Base-by-base conservation (phyloP, 2,329 filamentous ascomycete genomes). In the Verticillium nubilum region DNA sequence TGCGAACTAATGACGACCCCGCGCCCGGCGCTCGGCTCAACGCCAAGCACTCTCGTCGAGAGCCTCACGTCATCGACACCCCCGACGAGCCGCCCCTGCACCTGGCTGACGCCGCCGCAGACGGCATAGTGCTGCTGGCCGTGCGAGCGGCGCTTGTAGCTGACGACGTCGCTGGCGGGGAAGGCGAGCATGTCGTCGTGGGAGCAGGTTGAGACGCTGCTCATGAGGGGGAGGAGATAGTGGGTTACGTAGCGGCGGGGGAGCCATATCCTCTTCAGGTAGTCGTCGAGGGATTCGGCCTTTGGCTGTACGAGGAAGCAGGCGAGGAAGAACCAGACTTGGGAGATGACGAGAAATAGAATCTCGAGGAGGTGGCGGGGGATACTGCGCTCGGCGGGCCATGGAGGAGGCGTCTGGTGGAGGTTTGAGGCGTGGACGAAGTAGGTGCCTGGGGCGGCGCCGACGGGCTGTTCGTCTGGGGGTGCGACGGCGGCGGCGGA, bases 351-450 rank as follows among this genome's bases (percentile, higher is more conserved):
- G 25, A 84, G 64, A 62, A 79, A 78, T 6, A 76, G 37, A 0
- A 77, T 69, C 62, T 84, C 78, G 4, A 76, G 35, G 0, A 81
- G 47, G 66, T 81, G 78, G 1, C 65, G 52, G n/a, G 76, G 54
- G 25, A 76, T 61, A 1, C 71, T 67, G 2, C 72, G 70, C 4
- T 67, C 71, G 0, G 75, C 73, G 2, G 76, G 76, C 59, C 76
- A 69, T 5, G 73, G 70, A 4, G 80, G 76, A 0, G 76, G 76
- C 17, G 78, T 66, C 61, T 75, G 74, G 63, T 86, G 82, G 35
- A 80, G 71, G 50, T 84, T 83, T 2, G 81, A 85, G 0, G 82
- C 76, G 64, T 86, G 79, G 15, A 81, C 71, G 59, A 83, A 82
- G 67, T 83, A 82, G 23, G 74, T 67, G 10, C 69, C 72, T 1